Conservation (phyloP, 2,329 filamentous ascomycete species). For the Cladosporium sp. region DNA sequence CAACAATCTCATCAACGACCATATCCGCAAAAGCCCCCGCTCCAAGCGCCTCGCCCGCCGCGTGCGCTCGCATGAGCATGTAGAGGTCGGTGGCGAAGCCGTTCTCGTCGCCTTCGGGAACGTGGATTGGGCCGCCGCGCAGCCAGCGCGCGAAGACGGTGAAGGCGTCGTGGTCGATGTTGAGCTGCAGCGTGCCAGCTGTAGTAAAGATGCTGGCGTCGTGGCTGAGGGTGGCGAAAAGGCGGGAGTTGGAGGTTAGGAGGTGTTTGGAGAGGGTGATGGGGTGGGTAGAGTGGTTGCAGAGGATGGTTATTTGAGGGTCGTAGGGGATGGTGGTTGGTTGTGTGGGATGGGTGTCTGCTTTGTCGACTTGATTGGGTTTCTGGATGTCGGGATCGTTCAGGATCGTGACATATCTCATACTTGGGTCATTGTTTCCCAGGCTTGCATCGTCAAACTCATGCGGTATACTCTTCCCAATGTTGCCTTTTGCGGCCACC, state of each 20-base stretch:
- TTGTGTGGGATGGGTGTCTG: background rate
- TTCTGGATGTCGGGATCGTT: background rate
- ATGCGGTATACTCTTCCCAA: no score
- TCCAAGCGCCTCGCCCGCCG: constrained; percentile 4
- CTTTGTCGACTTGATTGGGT: background rate
- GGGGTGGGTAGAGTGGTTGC: background rate
- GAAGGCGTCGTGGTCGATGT: constrained; percentile 11
- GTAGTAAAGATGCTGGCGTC: background rate
- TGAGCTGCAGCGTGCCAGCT: background rate
- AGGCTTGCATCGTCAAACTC: no score
- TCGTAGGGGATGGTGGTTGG: background rate
- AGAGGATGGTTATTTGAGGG: background rate
- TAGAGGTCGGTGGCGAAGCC: constrained; percentile 8
- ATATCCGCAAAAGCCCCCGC: constrained; percentile 3
- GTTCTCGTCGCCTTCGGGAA: constrained; percentile 3
- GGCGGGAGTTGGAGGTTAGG: constrained; percentile 1
- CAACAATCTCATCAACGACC: constrained; percentile 6
- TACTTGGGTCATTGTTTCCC: background rate
- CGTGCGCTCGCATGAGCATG: constrained; percentile 8
- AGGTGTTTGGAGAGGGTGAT: background rate
- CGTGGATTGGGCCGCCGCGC: background rate
- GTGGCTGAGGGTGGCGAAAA: constrained; percentile 7
- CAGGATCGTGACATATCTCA: background rate
- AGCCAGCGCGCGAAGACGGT: constrained; percentile 10
- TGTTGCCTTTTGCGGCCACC: no score